These are phyloP conservation scores for Candida endomychidarum DNA, from an alignment of 805 yeast species.

Conservation along the genomic window DNA sequence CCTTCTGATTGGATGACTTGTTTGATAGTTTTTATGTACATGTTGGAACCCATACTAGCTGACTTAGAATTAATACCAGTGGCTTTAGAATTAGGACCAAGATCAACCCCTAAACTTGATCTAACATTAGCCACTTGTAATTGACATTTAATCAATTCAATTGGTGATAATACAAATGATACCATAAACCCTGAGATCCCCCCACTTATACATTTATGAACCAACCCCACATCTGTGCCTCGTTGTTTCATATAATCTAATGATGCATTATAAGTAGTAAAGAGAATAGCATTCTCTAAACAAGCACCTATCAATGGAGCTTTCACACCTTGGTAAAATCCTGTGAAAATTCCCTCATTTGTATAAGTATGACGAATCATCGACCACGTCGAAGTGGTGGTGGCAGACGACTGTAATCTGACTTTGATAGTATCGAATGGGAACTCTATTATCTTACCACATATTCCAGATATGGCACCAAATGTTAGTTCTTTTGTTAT, in stretches of 20 bases:
- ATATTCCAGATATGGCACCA: slow-evolving; percentile 71
- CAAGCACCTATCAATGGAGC: slow-evolving; percentile 90
- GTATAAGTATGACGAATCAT: slow-evolving; percentile 61
- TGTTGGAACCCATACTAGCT: slow-evolving; percentile 13
- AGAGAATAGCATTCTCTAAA: slow-evolving; percentile 81
- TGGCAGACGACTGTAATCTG: slow-evolving; percentile 64
- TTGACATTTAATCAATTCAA: slow-evolving; percentile 87
- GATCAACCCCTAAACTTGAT: too few relatives aligned
- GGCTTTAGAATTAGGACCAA: too few relatives aligned
- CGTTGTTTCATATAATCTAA: slow-evolving; percentile 26
- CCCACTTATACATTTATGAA: slow-evolving; percentile 62
- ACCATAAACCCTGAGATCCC: slow-evolving; percentile 81
- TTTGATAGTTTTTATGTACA: slow-evolving; percentile 29
- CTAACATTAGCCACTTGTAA: slow-evolving; percentile 65
- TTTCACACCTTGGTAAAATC: slow-evolving; percentile 76
- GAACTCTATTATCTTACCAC: slow-evolving; percentile 82
- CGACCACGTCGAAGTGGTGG: slow-evolving; percentile 46
- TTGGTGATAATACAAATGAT: slow-evolving; percentile 82
- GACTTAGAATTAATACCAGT: slow-evolving; percentile 6
- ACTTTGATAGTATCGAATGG: slow-evolving; percentile 95
- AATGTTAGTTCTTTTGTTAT: slow-evolving; percentile 41
- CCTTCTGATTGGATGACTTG: slow-evolving; percentile 54
- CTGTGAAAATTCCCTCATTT: slow-evolving; percentile 67
- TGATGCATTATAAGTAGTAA: slow-evolving; percentile 56
- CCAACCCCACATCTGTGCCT: slow-evolving; percentile 32